These are phyloP conservation scores for Medicago ruthenica DNA, from an alignment of 306 rosid species.

Conservation along the genomic window DNA sequence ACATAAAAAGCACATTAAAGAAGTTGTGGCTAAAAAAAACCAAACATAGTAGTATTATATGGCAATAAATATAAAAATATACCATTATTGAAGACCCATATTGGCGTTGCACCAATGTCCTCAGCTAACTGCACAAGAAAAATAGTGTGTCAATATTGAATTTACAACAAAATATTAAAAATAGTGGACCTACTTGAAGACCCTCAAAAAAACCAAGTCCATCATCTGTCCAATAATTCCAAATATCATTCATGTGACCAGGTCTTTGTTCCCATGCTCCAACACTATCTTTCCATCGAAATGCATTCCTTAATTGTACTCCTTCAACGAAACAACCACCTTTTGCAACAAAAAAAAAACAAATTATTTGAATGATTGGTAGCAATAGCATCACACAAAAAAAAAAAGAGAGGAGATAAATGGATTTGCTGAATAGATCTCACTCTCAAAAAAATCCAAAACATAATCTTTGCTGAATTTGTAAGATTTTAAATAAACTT, in stretches of 20 bases:
- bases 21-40: neutral
- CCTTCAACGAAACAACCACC: conserved; percentile 94
- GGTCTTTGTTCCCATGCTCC: conserved; percentile 95
- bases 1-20: neutral
- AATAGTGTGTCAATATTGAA: conserved; percentile 5
- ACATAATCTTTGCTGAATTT: no score
- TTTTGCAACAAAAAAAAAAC: conserved; percentile 29
- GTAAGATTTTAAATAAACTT: no score
- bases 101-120: conserved; percentile 76
- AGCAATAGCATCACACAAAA: no score
- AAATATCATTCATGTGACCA: conserved; percentile 90
- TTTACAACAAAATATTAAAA: neutral
- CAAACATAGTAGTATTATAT: neutral
- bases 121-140: conserved; percentile 73
- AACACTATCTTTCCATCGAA: conserved; percentile 83
- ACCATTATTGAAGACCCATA: conserved; percentile 94
- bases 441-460: no score
- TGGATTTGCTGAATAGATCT: no score
- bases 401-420: no score
- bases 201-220: conserved; percentile 87
- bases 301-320: conserved; percentile 80
- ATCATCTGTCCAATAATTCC: conserved; percentile 94
- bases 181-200: conserved; percentile 67
- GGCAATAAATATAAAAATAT: conserved; percentile 1
- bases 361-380: no score